phyloP scores from a whole-genome alignment of 345 rosid genomes.

The Lagerstroemia speciosa region DNA sequence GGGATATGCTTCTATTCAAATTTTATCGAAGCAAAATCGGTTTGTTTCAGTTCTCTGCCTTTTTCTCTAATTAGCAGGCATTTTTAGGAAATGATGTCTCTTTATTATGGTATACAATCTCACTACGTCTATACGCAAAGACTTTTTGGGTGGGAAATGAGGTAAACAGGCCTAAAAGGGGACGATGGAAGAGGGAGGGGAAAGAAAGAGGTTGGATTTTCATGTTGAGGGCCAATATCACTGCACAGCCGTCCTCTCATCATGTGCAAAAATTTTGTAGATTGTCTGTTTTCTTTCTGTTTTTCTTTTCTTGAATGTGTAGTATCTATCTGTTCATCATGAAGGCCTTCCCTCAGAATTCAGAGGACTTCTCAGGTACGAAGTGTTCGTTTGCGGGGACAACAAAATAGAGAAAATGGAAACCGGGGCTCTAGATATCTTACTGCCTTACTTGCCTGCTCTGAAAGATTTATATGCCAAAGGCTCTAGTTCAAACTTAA shows the following conservation, averaged over 20 bases:
- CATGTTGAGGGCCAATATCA: neutral
- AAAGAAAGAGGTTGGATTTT: too few species aligned
- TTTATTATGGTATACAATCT: neutral
- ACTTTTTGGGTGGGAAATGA: neutral
- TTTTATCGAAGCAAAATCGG: constrained; percentile 38
- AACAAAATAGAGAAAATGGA: constrained; percentile 36
- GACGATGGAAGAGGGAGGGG: too few species aligned
- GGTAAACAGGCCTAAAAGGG: too few species aligned
- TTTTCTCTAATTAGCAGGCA: neutral
- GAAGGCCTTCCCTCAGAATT: neutral
- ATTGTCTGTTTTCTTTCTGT: neutral
- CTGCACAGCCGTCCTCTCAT: neutral
- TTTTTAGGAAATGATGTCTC: neutral
- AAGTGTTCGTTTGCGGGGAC: constrained; percentile 31
- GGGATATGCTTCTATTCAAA: constrained; percentile 45
- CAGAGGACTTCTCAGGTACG: constrained; percentile 27
- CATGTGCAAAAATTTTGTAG: neutral
- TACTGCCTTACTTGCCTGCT: constrained; percentile 42
- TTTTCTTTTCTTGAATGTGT: neutral
- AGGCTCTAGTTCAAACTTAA: constrained; percentile 39
- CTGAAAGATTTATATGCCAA: constrained; percentile 22
- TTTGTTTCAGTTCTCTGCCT: constrained; percentile 5
- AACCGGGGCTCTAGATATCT: constrained; percentile 34
- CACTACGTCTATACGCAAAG: neutral
- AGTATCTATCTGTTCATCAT: neutral